Conservation (phyloP, 1,284 basidiomycete species). For the Leucoagaricus sp. region DNA sequence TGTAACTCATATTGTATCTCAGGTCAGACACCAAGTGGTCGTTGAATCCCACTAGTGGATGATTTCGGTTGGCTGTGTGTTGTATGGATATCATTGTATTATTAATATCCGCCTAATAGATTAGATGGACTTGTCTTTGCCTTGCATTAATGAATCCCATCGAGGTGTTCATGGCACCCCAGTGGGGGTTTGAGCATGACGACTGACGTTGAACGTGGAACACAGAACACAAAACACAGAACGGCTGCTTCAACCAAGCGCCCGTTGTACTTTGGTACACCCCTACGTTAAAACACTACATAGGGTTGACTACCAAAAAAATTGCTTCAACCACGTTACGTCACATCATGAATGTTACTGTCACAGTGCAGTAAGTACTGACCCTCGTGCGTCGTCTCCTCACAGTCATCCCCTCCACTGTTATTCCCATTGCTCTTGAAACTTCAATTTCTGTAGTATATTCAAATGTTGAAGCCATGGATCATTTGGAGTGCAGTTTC, state of each 20-base stretch:
- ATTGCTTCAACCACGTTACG: slow-evolving; percentile 4
- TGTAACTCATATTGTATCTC: too few relatives aligned
- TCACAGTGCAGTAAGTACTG: slow-evolving; percentile 3
- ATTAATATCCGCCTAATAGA: not conserved
- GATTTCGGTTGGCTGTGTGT: not conserved
- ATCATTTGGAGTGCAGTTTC: slow-evolving; percentile 67
- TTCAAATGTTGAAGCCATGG: slow-evolving; percentile 51
- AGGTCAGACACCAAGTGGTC: slow-evolving; percentile 6
- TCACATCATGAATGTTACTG: slow-evolving; percentile 1
- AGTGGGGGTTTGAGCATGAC: too few relatives aligned
- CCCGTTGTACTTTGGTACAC: too few relatives aligned
- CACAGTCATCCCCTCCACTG: not conserved
- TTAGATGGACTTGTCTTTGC: not conserved
- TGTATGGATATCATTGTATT: not conserved
- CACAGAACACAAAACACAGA: too few relatives aligned
- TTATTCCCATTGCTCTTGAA: not conserved
- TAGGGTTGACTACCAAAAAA: too few relatives aligned
- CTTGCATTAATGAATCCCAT: too few relatives aligned
- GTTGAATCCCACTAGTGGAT: not conserved
- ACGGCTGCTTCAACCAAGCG: too few relatives aligned
- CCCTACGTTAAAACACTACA: too few relatives aligned
- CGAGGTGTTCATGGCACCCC: too few relatives aligned
- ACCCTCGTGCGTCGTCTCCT: not conserved
- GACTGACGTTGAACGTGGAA: too few relatives aligned
- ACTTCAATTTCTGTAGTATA: not conserved